phyloP scores from a whole-genome alignment of 2,329 filamentous ascomycete genomes.

The Botrytis fabae region DNA sequence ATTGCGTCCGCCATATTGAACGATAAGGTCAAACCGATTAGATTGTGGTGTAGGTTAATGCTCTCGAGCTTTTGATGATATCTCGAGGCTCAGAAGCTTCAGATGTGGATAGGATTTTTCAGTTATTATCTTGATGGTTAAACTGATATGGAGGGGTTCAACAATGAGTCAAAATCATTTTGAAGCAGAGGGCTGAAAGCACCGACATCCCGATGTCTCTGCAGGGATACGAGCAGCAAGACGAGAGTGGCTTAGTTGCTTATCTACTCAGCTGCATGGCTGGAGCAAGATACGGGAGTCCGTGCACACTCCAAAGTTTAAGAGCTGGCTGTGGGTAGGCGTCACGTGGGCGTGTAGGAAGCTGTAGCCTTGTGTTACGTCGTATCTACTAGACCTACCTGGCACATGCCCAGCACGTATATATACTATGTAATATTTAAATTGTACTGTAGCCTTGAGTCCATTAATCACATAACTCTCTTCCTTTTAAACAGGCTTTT shows the following conservation, averaged over 20 bases:
- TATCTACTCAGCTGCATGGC: not conserved
- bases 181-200: not conserved
- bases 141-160: slow-evolving; percentile 12
- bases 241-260: not conserved
- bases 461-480: not conserved
- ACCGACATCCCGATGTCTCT: not conserved
- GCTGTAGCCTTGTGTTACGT: slow-evolving; percentile 3
- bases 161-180: slow-evolving; percentile 7
- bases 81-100: not conserved
- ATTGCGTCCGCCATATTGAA: slow-evolving; percentile 50
- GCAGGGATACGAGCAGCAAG: not conserved
- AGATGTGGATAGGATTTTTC: not conserved
- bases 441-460: not conserved
- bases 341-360: no score
- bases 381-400: not conserved
- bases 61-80: not conserved
- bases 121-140: not conserved
- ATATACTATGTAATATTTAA: not conserved
- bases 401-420: not conserved
- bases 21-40: not conserved
- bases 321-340: not conserved
- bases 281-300: not conserved
- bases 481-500: not conserved
- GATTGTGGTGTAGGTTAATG: not conserved
- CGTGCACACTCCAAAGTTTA: not conserved